A percentile compares a stretch with the other conserved stretches of the same genome.
phyloP scores from a whole-genome alignment of 306 rosid species.

The Acmispon strigosus region DNA sequence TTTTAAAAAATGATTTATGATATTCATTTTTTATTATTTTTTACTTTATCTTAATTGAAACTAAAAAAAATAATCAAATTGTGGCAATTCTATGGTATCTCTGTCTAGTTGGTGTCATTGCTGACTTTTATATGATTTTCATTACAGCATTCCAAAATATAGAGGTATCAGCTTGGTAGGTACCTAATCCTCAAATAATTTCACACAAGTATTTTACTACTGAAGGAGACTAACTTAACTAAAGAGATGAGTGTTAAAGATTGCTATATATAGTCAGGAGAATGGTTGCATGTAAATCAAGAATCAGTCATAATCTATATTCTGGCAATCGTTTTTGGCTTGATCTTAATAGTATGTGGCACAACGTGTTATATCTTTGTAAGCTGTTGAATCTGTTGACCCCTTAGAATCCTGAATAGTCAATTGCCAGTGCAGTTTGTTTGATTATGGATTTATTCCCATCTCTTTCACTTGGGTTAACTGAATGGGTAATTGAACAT shows the following conservation, averaged over 20 bases:
- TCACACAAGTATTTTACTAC: background rate
- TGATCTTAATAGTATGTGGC: background rate
- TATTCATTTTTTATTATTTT: too few relatives aligned
- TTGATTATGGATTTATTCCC: background rate
- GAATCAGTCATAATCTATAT: background rate
- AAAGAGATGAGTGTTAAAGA: background rate
- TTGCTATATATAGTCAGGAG: background rate
- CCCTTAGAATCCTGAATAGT: background rate
- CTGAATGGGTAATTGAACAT: background rate
- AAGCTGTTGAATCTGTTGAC: background rate
- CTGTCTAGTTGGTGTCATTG: background rate
- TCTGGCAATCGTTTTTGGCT: background rate
- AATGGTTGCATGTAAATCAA: background rate
- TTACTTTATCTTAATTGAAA: background rate
- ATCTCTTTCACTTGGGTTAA: background rate
- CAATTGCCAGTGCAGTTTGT: background rate
- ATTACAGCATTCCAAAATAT: background rate
- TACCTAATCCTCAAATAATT: background rate
- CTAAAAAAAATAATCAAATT: background rate
- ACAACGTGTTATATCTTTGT: background rate
- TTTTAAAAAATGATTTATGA: too few relatives aligned
- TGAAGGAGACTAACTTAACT: background rate
- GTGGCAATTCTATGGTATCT: background rate
- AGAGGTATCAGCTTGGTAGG: background rate
- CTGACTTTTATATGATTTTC: background rate